Evolutionary conservation across 2,329 filamentous ascomycete species (phyloP).

Genomic region (Fusarium sp.): DNA sequence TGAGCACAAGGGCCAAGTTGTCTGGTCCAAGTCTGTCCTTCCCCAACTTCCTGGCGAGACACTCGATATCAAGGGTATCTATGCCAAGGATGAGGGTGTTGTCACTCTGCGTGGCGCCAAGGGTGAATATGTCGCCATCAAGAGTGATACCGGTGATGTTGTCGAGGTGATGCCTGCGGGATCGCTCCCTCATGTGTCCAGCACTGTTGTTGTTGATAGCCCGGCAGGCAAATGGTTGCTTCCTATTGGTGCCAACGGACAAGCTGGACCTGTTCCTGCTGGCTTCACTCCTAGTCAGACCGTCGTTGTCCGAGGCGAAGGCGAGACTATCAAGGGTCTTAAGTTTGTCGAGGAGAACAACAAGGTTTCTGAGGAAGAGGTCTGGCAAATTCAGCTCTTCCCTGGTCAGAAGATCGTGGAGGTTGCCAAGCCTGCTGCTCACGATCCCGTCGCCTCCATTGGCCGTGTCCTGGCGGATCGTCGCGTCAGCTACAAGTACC

Average conservation of each 20-base stretch:
- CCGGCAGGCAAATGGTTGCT: conserved; percentile 68
- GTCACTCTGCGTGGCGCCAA: conserved; percentile 72
- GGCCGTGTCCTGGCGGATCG: conserved; percentile 93
- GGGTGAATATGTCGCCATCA: conserved; percentile 74
- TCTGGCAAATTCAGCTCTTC: conserved; percentile 82
- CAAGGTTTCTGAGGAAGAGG: conserved; percentile 61
- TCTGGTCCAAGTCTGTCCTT: conserved; percentile 81
- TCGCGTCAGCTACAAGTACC: conserved; percentile 96
- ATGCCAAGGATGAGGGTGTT: conserved; percentile 71
- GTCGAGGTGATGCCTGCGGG: conserved; percentile 61
- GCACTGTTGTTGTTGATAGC: conserved; percentile 68
- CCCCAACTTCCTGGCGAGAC: conserved; percentile 68
- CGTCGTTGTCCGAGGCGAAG: conserved; percentile 67
- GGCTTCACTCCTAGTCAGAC: conserved; percentile 66
- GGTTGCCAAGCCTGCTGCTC: conserved; percentile 77
- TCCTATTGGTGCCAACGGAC: conserved; percentile 66
- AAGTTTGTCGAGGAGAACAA: conserved; percentile 63
- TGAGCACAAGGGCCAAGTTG: conserved; percentile 78
- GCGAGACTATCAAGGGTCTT: conserved; percentile 69
- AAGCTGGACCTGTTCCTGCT: conserved; percentile 62
- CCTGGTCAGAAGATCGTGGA: conserved; percentile 77
- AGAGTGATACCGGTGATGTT: conserved; percentile 67
- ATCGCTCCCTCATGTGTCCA: conserved; percentile 49
- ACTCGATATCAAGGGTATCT: conserved; percentile 79
- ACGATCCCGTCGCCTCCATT: conserved; percentile 94